Evolutionary conservation across 441 rosid genomes (phyloP), one percentile per base, ranked within the genome.

Genomic region (Raphanus hybrid): DNA sequence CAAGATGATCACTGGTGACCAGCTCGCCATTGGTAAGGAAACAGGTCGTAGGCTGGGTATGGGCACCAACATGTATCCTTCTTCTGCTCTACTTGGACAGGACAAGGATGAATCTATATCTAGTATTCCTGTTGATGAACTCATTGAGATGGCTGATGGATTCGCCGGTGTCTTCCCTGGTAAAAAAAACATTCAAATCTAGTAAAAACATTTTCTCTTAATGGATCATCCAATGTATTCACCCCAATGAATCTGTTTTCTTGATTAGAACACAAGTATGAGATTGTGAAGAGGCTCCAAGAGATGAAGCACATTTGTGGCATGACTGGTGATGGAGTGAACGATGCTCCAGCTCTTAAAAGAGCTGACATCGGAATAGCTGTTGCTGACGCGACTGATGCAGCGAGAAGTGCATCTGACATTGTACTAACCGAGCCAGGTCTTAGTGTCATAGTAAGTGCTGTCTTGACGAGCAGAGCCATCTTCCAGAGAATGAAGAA

Each of bases 131-230:
- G 78, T 87, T 41, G 91, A 90, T 61, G 94, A 90, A 79, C 88
- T 90, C 64, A 89, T 89, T 15, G 91, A 89, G 81, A 89, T 84
- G 84, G 93, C 93, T 6, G 93, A 89, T 83, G 94, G 94, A 71
- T 90, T 90, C 26, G 92, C 92, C 27, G 94, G 94, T 58, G 94
- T 90, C 69, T 90, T 90, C 83, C 94, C 91, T 50, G 93, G 93
- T 89, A 85, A 35, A 35, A 35, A 23, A 23, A 23, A 23, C 26
- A 23, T 23, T 23, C 26, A 23, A 23, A 23, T 23, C 26, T 23
- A 23, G 26, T 23, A 43, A 43, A 78, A 68, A 27, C 59, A 59
- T 23, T 3, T 26, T 63, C 70, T 27, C 43, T 14, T 34, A 11
- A 7, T 70, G 50, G 10, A 54, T 29, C 8, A 3, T 41, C 20